Evolutionary conservation across 1,284 basidiomycete species (phyloP), one percentile per base, ranked within the genome.

Genomic region (Papiliotrema fonsecae): DNA sequence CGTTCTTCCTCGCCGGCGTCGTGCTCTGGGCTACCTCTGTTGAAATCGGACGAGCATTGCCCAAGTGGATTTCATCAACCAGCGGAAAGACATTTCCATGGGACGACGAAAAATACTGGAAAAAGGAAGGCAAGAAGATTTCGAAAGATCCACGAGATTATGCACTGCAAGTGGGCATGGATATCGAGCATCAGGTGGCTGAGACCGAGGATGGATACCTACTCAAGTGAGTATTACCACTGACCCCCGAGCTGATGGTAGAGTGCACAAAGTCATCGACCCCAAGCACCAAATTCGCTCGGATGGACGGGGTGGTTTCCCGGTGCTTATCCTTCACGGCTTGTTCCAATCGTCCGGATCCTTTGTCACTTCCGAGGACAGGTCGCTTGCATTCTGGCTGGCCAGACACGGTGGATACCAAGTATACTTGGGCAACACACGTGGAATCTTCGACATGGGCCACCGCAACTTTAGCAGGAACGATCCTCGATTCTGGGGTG

Each of bases 401-500:
- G 78, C 81, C 6, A 75, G 77, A 48, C 74, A 80, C 39, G 78
- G 76, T 62, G 70, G 72, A 9, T 82, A 82, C 60, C 78, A 81
- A 56, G 79, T 82, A n/a, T 82, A 80, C 57, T 69, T 82, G 9
- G 80, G 81, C 28, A 83, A 83, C 64, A 81, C 77, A 13, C 71
- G 81, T 22, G 80, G 78, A 22, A 77, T 82, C 2, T 82, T 82
- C 57, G 77, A 79, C 52, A 82, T 82, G 80, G 81, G 81, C 7
- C 81, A 83, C 59, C 62, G 75, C 18, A 73, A 62, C 36, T 75
- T 77, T 50, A 70, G 65, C 19, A 64, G 79, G 21, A 69, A 67
- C 46, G 80, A 82, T 58, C 81, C 81, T 9, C 67, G 79, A 3
- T 82, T 82, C 61, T 83, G 81, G 81, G 79, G 77, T 77, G 52